Evolutionary conservation across 108 stramenopile species (phyloP).

Genomic region (Stephanodiscus minutulus): DNA sequence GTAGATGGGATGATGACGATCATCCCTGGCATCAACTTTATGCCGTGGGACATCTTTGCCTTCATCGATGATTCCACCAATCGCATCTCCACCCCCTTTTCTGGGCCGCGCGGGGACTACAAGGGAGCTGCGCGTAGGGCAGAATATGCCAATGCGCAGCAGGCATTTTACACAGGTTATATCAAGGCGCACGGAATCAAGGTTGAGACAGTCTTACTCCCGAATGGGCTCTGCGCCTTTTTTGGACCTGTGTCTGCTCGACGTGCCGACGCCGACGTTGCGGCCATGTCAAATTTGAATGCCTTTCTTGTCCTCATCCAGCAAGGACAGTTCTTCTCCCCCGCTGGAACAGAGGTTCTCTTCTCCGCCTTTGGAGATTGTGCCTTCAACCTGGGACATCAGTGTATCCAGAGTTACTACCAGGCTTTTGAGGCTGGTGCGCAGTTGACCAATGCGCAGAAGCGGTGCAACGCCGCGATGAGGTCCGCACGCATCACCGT

Average conservation of each 20-base stretch:
- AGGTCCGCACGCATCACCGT: constrained; percentile 3
- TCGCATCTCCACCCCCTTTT: constrained; percentile 11
- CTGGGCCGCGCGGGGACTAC: too few relatives aligned
- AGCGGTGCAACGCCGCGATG: constrained; percentile 6
- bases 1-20: neutral
- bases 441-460: neutral
- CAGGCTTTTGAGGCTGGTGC: too few relatives aligned
- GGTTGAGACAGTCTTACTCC: too few relatives aligned
- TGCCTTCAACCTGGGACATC: too few relatives aligned
- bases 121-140: too few relatives aligned
- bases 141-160: neutral
- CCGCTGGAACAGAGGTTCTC: neutral
- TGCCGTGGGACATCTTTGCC: constrained; percentile 23
- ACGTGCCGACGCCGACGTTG: too few relatives aligned
- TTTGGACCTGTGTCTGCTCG: too few relatives aligned
- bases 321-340: neutral
- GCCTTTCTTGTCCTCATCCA: constrained; percentile 6
- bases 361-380: neutral
- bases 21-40: too few relatives aligned
- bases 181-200: too few relatives aligned
- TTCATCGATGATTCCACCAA: constrained; percentile 30
- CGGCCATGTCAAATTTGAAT: constrained; percentile 20
- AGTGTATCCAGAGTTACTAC: too few relatives aligned
- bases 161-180: constrained; percentile 22
- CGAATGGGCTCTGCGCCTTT: too few relatives aligned